Base-by-base conservation (phyloP, 768 basidiomycete genomes). In the Russula emetica region DNA sequence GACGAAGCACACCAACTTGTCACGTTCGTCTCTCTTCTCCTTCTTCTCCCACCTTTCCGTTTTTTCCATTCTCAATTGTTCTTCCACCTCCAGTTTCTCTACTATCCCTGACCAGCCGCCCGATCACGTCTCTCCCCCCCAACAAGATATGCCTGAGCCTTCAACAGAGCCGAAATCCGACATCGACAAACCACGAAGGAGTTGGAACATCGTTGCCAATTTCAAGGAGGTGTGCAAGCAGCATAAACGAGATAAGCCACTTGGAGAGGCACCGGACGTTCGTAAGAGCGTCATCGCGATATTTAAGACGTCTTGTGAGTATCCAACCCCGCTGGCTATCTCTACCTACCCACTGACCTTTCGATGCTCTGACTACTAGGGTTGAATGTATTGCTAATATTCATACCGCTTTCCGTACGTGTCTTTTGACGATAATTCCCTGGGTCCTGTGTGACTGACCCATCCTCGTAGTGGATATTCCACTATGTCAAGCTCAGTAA, bases 361-460 rank as follows among this genome's bases (percentile, higher is more conserved):
- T 62, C 14, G 56, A 64, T 2, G 26, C 30, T 69, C 51, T 44
- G 18, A 2, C 26, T 11, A 11, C 30, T 60, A 90, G 89, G 83
- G 79, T 72, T 91, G 9, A 92, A 92, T 69, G 13, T 89, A n/a
- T 74, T 91, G 13, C 78, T 90, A 0, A 67, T 87, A 10, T 90
- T 80, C 70, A 90, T 91, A 30, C 89, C 89, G 2, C 69, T 90
- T 66, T 86, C 89, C 1, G 89, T 83, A 72, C 54, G 81, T 71
- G 5, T 11, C 38, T 20, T 10, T 52, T 52, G 7, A 28, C 9
- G 38, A 54, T 63, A 20, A 47, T 49, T 26, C 49, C 58, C 51
- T 47, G 3, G 49, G 54, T 49, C 38, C n/a, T n/a, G n/a, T n/a
- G 62, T 10, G n/a, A 49, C 56, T n/a, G 28, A 50, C 56, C 56